phyloP scores from a whole-genome alignment of 495 filamentous ascomycete genomes.

The Neurospora africana region DNA sequence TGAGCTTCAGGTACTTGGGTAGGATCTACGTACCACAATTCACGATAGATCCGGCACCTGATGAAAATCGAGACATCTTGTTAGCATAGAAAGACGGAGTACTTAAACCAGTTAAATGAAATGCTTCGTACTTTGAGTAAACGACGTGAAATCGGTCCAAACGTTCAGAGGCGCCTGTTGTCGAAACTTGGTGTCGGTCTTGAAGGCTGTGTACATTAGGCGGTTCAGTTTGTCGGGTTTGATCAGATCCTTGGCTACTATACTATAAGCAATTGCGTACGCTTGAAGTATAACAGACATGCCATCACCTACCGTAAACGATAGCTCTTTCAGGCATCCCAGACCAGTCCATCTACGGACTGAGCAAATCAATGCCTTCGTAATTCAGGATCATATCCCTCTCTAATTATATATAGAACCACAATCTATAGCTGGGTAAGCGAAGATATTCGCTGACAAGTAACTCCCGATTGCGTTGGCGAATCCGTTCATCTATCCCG shows the following conservation, averaged over 20 bases:
- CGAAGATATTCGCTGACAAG: slow-evolving; percentile 14
- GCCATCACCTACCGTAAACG: not conserved
- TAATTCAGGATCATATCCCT: not conserved
- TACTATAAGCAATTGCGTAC: not conserved
- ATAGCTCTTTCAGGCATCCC: slow-evolving; percentile 2
- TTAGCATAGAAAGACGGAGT: too few species aligned
- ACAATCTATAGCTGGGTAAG: not conserved
- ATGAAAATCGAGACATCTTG: too few species aligned
- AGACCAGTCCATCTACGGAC: not conserved
- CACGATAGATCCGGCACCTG: too few species aligned
- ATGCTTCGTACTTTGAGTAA: not conserved
- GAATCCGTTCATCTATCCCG: slow-evolving; percentile 13
- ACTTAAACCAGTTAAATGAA: too few species aligned
- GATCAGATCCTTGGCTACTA: not conserved
- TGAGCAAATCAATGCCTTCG: not conserved
- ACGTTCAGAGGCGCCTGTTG: not conserved
- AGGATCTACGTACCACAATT: too few species aligned
- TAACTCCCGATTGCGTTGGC: slow-evolving; percentile 13
- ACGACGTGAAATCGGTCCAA: not conserved
- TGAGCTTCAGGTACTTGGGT: too few species aligned
- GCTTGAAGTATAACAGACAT: not conserved
- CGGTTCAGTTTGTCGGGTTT: not conserved
- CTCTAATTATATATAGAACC: not conserved
- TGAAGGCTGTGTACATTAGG: not conserved
- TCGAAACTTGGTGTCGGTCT: not conserved